Evolutionary conservation across 2,329 filamentous ascomycete species (phyloP), one percentile per base, ranked within the genome.

Genomic region (Penicillium sp.): DNA sequence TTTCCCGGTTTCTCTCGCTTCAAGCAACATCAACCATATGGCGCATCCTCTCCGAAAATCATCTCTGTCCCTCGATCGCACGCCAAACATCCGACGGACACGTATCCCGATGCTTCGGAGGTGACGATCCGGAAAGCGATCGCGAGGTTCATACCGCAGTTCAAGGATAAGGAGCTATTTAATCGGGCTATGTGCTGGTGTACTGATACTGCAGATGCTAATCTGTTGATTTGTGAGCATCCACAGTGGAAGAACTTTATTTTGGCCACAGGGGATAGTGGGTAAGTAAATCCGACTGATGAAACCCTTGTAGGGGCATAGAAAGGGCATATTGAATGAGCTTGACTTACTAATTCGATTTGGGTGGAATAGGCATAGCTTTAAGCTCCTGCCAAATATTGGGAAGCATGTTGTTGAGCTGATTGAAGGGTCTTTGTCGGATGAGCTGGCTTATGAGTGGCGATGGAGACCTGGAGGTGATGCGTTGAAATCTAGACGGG

Each of bases 161-260:
- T 85, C 4, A 76, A 77, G 1, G 66, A 78, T 3, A 76, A 82
- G 1, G 74, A 76, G 0, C 81, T 86, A 51, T 78, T 73, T 49
- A 82, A 81, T 57, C 79, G 80, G 3, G 71, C 80, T 5, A 79
- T 85, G 46, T 85, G 82, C 66, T 85, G 83, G 83, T 83, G 82
- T 58, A 79, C 81, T 0, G 83, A 85, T 61, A 85, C 82, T 0
- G 76, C 79, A 0, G 79, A 85, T 65, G 75, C 81, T 2, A 73
- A 78, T 39, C 83, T 84, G 56, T 64, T 85, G 7, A 82, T 85
- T 55, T 78, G 78, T 45, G 71, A 68, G 43, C 81, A 84, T 66
- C 81, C 81, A 0, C 45, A 37, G 22, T 62, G 60, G 60, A 79
- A 75, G 61, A 79, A 80, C 54, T 74, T 80, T 49, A 69, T 79